Evolutionary conservation across 2,329 filamentous ascomycete species (phyloP), one percentile per base, ranked within the genome.

Genomic region (Paecilomyces sp.): DNA sequence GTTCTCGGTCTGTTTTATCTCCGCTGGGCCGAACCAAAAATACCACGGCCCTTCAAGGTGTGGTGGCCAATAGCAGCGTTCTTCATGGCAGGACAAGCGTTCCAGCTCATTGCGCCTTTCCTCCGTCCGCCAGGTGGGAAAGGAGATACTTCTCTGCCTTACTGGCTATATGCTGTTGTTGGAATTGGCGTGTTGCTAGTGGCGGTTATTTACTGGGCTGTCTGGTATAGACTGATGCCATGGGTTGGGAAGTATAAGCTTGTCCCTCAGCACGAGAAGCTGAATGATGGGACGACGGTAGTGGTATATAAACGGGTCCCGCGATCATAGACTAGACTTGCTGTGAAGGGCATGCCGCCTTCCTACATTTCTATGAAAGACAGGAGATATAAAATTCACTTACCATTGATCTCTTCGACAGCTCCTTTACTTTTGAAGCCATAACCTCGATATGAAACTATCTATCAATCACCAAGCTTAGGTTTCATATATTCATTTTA

Each of bases 31-130:
- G 54, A 64, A 3, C 62, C 64, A 11, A 60, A 69, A 5, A 60
- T 85, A 82, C 70, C 70, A 78, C 62, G 77, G 79, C 72, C 80
- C 77, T 69, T 69, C 58, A 71, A 72, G 34, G 69, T 74, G 6
- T 79, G 75, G 69, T 68, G 59, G 56, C 58, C 61, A 2, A 61
- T 65, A 1, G 63, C 64, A 18, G 41, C 41, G 51, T 84, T 88
- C 72, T 88, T 87, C 74, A 75, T 85, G 56, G 74, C 83, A 64
- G 84, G 82, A 68, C 87, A 88, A 70, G 72, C 85, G 52, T 86
- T 85, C 65, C 82, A 87, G 57, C 79, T 86, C 36, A 70, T 86
- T 8, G 83, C 84, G 0, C 85, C 85, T 0, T 87, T 80, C 62
- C 70, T 81, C 3, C 78, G 78, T 1, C 79, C 79, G 0, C 70